phyloP scores from a whole-genome alignment of 148 eudicot genomes.

The Vaccinium myrtillus region DNA sequence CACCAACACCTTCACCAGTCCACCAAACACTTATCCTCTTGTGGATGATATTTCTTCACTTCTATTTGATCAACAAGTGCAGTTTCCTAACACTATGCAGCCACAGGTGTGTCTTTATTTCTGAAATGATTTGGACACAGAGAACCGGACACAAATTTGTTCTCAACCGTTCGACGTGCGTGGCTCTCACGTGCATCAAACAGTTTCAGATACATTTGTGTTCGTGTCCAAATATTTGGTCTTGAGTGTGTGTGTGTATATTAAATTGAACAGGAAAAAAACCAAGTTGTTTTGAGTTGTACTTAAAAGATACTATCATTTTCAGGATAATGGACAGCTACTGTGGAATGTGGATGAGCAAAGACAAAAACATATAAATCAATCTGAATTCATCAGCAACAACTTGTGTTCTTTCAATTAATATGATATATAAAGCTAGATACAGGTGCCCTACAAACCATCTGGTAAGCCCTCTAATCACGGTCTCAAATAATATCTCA shows the following conservation, averaged over 20 bases:
- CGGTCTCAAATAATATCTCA: slow-evolving; percentile 6
- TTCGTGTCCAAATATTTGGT: no score
- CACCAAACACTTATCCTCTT: slow-evolving; percentile 27
- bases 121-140: no score
- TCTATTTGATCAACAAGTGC: slow-evolving; percentile 22
- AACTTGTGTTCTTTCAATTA: slow-evolving; percentile 33
- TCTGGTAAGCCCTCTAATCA: slow-evolving; percentile 25
- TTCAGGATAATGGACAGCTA: slow-evolving; percentile 36
- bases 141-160: no score
- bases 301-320: slow-evolving; percentile 1
- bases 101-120: slow-evolving; percentile 24
- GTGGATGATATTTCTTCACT: slow-evolving; percentile 1
- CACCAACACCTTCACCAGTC: neutral
- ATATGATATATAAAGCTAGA: slow-evolving; percentile 6
- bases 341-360: slow-evolving; percentile 36
- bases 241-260: neutral
- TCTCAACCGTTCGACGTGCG: no score
- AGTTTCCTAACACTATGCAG: slow-evolving; percentile 16
- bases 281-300: neutral
- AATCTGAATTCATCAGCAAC: slow-evolving; percentile 26
- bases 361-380: slow-evolving; percentile 34
- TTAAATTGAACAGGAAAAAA: neutral
- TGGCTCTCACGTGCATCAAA: no score
- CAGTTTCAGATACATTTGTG: no score
- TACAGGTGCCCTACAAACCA: slow-evolving; percentile 24